A percentile compares a stretch with the other conserved stretches of the same genome.
These are phyloP conservation scores for Peterozyma toletana DNA, from an alignment of 805 yeast species.

Conservation along the genomic window DNA sequence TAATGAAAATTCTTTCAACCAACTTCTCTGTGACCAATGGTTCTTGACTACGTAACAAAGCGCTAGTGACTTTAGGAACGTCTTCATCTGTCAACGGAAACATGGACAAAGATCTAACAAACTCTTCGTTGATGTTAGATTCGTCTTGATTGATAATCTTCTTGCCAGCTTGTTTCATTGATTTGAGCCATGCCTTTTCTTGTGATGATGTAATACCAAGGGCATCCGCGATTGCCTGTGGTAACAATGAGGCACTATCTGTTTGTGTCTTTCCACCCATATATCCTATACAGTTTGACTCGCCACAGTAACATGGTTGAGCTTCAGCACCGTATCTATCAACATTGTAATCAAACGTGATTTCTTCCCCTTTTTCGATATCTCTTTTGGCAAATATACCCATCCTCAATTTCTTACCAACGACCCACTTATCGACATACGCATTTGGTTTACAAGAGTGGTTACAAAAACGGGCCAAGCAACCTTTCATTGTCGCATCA, in stretches of 20 bases:
- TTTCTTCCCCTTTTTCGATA: constrained; percentile 75
- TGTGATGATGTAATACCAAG: constrained; percentile 64
- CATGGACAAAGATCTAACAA: constrained; percentile 53
- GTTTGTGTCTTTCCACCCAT: constrained; percentile 98
- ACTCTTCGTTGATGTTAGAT: constrained; percentile 54
- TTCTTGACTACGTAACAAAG: constrained; percentile 73
- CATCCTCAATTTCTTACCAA: constrained; percentile 83
- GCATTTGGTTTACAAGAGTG: constrained; percentile 96
- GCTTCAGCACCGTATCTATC: constrained; percentile 94
- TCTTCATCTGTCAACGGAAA: constrained; percentile 46
- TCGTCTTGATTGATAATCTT: constrained; percentile 42
- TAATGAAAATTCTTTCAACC: constrained; percentile 55
- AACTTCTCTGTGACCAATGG: constrained; percentile 54
- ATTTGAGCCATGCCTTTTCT: constrained; percentile 67
- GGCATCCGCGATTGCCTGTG: constrained; percentile 80
- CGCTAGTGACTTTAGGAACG: constrained; percentile 74
- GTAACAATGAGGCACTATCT: constrained; percentile 77
- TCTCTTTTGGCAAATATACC: constrained; percentile 85
- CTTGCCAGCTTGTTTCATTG: constrained; percentile 41
- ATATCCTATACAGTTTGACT: constrained; percentile 83
- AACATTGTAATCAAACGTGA: constrained; percentile 88
- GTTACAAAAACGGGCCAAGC: constrained; percentile 85
- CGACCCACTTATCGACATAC: constrained; percentile 96
- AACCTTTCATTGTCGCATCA: constrained; percentile 89
- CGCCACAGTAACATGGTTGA: constrained; percentile 93